These are phyloP conservation scores for Triticum dicoccoides DNA, from an alignment of 176 grass and related monocot species.

Conservation along the genomic window DNA sequence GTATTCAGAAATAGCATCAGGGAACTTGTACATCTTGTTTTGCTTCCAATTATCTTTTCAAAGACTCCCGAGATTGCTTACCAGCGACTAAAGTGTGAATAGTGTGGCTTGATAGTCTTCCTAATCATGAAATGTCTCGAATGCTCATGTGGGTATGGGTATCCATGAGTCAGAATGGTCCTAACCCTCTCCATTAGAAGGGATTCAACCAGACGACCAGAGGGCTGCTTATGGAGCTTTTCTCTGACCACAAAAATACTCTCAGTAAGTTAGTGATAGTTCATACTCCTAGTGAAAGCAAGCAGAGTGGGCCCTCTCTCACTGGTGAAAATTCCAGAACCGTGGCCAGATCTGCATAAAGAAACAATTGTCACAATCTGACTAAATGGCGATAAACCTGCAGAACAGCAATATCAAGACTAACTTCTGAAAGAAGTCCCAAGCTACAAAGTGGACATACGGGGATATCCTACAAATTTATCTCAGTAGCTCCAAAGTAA, in stretches of 20 bases:
- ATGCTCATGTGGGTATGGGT: constrained; percentile 83
- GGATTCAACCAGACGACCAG: constrained; percentile 66
- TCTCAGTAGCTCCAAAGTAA: no score
- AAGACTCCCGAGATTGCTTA: constrained; percentile 26
- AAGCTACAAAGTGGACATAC: no score
- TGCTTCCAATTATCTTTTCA: constrained; percentile 3
- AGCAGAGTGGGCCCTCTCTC: neutral
- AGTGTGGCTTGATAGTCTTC: constrained; percentile 85
- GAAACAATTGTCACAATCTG: neutral
- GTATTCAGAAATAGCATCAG: constrained; percentile 28
- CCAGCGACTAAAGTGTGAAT: constrained; percentile 95
- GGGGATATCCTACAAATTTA: no score
- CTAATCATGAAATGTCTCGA: constrained; percentile 83
- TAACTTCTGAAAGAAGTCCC: neutral
- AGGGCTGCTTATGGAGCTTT: constrained; percentile 26
- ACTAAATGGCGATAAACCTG: neutral
- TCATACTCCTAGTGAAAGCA: constrained; percentile 8
- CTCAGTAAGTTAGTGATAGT: no score
- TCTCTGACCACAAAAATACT: constrained; percentile 34
- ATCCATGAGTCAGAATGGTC: constrained; percentile 75
- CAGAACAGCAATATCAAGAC: constrained; percentile 2
- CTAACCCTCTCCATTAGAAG: constrained; percentile 80
- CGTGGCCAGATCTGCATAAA: constrained; percentile 21
- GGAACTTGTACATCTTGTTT: constrained; percentile 14
- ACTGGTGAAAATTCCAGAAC: constrained; percentile 8